Conservation (phyloP, 2,329 filamentous ascomycete species). For the Helicocarpus griseus region DNA sequence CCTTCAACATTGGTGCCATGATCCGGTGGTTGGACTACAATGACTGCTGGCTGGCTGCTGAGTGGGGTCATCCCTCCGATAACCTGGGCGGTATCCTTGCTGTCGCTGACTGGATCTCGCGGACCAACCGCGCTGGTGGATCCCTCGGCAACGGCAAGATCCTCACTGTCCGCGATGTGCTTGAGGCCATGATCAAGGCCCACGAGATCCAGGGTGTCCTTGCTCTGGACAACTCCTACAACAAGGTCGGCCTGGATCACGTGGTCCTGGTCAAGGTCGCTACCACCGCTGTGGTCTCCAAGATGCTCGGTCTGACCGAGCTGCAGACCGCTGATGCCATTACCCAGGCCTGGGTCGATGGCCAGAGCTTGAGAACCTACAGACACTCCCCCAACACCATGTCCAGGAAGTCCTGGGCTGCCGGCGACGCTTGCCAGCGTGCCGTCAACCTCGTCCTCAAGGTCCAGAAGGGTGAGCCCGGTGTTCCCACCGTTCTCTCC, state of each 20-base stretch:
- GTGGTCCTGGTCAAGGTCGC: conserved; percentile 98
- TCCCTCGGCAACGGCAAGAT: conserved; percentile 62
- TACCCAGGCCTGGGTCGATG: conserved; percentile 95
- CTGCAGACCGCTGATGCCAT: conserved; percentile 90
- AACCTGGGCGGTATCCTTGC: conserved; percentile 95
- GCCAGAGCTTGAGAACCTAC: conserved; percentile 92
- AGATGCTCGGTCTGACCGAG: conserved; percentile 85
- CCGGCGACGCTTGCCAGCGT: conserved; percentile 93
- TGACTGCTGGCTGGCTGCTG: conserved; percentile 97
- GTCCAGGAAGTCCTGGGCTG: conserved; percentile 98
- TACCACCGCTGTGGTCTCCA: conserved; percentile 84
- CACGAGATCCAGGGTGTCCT: conserved; percentile 98
- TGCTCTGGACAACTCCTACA: conserved; percentile 95
- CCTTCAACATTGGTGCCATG: conserved; percentile 98
- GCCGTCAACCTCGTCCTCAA: conserved; percentile 86
- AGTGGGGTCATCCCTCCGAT: conserved; percentile 98
- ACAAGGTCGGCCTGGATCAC: conserved; percentile 96
- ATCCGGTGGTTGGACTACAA: conserved; percentile 99
- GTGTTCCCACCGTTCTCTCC: conserved; percentile 84
- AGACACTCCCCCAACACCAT: conserved; percentile 97
- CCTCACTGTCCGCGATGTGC: conserved; percentile 78
- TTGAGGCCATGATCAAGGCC: conserved; percentile 98
- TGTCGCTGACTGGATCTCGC: conserved; percentile 93
- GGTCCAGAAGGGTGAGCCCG: conserved; percentile 83
- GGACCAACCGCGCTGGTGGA: conserved; percentile 82